Conservation (phyloP, 75 land plant species). For the Cupressus sempervirens region DNA sequence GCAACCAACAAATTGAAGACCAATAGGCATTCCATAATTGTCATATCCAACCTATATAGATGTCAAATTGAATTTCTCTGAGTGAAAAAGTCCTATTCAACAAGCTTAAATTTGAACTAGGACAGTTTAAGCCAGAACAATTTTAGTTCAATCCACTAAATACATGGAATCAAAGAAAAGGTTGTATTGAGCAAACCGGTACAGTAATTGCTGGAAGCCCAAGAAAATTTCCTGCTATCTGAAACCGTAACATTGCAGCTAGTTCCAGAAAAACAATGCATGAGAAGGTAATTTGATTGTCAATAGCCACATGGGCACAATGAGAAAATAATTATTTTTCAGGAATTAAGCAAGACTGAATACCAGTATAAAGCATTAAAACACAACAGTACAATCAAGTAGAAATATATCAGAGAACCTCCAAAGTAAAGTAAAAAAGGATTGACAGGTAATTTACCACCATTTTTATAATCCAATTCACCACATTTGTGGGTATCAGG, state of each 20-base stretch:
- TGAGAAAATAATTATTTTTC: constrained; percentile 1
- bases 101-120: background rate
- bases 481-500: constrained; percentile 50
- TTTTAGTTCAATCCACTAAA: background rate
- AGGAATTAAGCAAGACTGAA: background rate
- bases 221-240: constrained; percentile 75
- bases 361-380: background rate
- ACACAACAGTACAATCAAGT: background rate
- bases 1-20: constrained; percentile 80
- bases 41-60: constrained; percentile 76
- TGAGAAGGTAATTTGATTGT: background rate
- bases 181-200: constrained; percentile 38
- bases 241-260: constrained; percentile 78
- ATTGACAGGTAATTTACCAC: constrained; percentile 40
- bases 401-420: background rate
- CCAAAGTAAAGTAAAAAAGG: background rate
- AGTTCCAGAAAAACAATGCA: background rate
- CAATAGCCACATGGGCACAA: background rate
- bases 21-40: constrained; percentile 77
- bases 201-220: constrained; percentile 81
- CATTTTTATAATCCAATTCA: constrained; percentile 81
- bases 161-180: background rate
- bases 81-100: background rate
- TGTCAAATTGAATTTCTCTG: background rate
- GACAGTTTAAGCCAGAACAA: background rate